phyloP scores from a whole-genome alignment of 225 moss, liverwort and hornwort species.

The Physcomitrellopsis africana region DNA sequence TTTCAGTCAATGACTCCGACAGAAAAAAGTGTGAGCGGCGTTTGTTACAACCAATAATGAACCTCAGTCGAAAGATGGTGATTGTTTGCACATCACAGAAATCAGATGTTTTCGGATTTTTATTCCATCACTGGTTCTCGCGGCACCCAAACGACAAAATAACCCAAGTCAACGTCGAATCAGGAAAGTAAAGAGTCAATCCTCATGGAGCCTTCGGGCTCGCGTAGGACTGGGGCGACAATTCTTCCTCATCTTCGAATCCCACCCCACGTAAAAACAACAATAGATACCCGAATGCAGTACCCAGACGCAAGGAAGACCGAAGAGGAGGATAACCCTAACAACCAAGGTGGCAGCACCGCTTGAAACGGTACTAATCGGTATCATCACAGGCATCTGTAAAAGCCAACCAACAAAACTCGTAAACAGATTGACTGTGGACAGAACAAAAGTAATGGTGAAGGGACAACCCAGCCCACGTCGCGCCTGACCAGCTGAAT shows the following conservation, averaged over 20 bases:
- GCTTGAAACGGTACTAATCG: constrained; percentile 30
- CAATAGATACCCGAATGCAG: too few relatives aligned
- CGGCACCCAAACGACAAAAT: too few relatives aligned
- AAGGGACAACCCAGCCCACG: constrained; percentile 45
- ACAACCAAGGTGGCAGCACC: constrained; percentile 36
- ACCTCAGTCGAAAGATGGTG: constrained; percentile 32
- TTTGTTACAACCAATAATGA: background rate
- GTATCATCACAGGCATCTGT: too few relatives aligned
- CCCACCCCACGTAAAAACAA: too few relatives aligned
- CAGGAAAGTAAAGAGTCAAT: constrained; percentile 47
- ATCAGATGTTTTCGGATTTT: constrained; percentile 21
- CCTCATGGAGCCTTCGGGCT: constrained; percentile 30
- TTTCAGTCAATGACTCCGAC: too few relatives aligned
- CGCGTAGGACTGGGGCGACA: constrained; percentile 53
- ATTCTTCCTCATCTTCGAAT: constrained; percentile 38
- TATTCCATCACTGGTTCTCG: constrained; percentile 6
- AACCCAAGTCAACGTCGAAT: background rate
- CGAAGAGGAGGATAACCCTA: constrained; percentile 41
- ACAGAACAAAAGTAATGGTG: constrained; percentile 33
- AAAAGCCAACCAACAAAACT: background rate
- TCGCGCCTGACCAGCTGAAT: constrained; percentile 34
- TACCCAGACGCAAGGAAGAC: too few relatives aligned
- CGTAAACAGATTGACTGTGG: background rate
- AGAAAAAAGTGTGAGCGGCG: too few relatives aligned
- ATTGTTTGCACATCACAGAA: constrained; percentile 24